phyloP scores from a whole-genome alignment of 306 rosid species.

The Rubus parviflorus region DNA sequence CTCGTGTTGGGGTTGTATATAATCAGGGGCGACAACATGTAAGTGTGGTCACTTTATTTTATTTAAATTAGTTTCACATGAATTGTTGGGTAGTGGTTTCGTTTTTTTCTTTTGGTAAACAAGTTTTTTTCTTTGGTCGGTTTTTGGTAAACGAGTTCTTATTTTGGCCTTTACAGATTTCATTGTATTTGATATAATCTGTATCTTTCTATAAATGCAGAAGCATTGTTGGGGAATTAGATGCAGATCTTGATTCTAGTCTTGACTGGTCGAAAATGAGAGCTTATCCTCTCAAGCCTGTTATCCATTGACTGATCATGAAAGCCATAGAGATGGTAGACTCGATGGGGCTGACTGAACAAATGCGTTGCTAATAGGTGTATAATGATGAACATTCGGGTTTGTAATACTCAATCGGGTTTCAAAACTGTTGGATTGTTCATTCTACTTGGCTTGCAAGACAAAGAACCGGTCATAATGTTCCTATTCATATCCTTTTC shows the following conservation, averaged over 20 bases:
- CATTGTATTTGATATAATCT: not conserved
- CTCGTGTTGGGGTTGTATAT: constrained; percentile 88
- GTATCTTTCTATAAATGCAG: constrained; percentile 49
- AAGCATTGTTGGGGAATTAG: constrained; percentile 94
- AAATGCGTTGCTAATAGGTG: not conserved
- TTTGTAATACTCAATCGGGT: not conserved
- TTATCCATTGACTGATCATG: constrained; percentile 56
- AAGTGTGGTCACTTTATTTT: constrained; percentile 21
- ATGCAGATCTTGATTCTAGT: constrained; percentile 83
- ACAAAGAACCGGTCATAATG: not conserved
- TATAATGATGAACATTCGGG: not conserved
- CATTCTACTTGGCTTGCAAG: not conserved
- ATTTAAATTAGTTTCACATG: not conserved
- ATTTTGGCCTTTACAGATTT: not conserved
- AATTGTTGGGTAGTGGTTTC: not conserved
- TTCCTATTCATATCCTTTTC: not conserved
- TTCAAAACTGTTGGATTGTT: constrained; percentile 6
- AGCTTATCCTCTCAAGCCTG: constrained; percentile 92
- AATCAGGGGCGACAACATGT: constrained; percentile 98
- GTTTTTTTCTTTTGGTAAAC: not conserved
- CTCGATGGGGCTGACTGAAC: constrained; percentile 1
- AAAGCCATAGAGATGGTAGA: constrained; percentile 12
- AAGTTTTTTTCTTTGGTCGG: not conserved
- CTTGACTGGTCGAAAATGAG: constrained; percentile 75
- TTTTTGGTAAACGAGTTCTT: not conserved